These are phyloP conservation scores for Melampsora americana DNA, from an alignment of 1,284 basidiomycete genomes.

Conservation along the genomic window DNA sequence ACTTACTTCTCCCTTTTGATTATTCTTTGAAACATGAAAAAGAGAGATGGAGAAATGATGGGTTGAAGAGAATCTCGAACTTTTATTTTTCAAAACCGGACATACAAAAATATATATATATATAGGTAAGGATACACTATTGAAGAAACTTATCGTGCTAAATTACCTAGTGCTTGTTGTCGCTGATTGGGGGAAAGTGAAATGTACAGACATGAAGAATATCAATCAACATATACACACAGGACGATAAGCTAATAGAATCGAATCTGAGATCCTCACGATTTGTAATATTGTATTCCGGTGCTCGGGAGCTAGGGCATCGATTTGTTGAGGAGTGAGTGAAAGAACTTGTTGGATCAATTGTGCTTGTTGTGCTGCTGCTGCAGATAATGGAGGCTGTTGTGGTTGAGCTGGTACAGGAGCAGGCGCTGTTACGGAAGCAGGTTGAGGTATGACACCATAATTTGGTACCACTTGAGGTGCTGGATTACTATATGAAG, in stretches of 20 bases:
- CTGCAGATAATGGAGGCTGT: neutral
- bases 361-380: constrained; percentile 44
- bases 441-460: constrained; percentile 31
- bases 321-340: constrained; percentile 82
- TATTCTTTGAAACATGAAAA: too few species aligned
- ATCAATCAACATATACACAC: neutral
- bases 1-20: too few species aligned
- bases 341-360: constrained; percentile 68
- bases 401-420: constrained; percentile 31
- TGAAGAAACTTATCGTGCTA: constrained; percentile 24
- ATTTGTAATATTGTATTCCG: constrained; percentile 78
- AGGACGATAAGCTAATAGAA: neutral
- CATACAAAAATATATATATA: too few species aligned
- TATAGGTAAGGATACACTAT: neutral
- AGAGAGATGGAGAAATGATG: too few species aligned
- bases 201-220: neutral
- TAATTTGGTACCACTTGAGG: constrained; percentile 22
- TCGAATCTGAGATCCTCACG: constrained; percentile 10
- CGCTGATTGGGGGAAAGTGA: constrained; percentile 1
- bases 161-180: constrained; percentile 36
- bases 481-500: constrained; percentile 7
- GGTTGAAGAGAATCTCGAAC: too few species aligned
- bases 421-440: constrained; percentile 10
- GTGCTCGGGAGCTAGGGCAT: constrained; percentile 74
- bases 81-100: too few species aligned